Evolutionary conservation across 441 rosid genomes (phyloP).

Genomic region (Aleurites moluccanus): DNA sequence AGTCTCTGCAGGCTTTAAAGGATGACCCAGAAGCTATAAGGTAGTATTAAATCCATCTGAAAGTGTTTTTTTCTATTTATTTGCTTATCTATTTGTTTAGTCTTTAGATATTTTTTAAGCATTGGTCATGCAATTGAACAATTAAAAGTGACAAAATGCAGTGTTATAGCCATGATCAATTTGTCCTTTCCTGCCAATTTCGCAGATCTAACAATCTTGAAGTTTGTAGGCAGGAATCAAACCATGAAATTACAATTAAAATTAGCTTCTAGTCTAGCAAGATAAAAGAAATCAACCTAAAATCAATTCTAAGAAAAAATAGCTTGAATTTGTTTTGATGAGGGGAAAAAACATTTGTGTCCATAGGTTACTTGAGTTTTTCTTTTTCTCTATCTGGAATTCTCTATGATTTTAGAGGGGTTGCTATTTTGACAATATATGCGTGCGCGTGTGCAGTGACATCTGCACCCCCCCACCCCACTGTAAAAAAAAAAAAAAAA

Average conservation of each 20-base stretch:
- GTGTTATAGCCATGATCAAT: background rate
- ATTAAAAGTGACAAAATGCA: background rate
- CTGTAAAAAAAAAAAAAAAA: background rate
- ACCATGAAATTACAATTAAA: background rate
- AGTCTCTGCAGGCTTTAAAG: conserved; percentile 55
- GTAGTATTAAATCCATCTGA: conserved; percentile 33
- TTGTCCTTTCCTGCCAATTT: background rate
- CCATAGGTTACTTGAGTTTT: too few species aligned
- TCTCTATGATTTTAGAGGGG: too few species aligned
- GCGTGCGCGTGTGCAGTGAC: too few species aligned
- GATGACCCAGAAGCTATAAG: conserved; percentile 81
- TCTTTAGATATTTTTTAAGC: background rate
- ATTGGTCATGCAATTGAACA: background rate
- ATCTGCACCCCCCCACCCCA: background rate
- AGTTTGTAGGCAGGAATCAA: background rate
- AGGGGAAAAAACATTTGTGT: too few species aligned
- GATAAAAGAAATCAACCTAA: background rate
- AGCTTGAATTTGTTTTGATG: too few species aligned
- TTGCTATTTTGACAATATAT: too few species aligned
- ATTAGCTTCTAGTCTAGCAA: background rate
- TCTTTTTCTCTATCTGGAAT: too few species aligned
- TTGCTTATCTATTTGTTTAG: background rate
- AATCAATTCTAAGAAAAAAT: too few species aligned
- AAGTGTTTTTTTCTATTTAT: background rate
- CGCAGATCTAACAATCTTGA: background rate